Evolutionary conservation across 106 monocot species (phyloP), one percentile per base, ranked within the genome.

Genomic region (Allium sativum): DNA sequence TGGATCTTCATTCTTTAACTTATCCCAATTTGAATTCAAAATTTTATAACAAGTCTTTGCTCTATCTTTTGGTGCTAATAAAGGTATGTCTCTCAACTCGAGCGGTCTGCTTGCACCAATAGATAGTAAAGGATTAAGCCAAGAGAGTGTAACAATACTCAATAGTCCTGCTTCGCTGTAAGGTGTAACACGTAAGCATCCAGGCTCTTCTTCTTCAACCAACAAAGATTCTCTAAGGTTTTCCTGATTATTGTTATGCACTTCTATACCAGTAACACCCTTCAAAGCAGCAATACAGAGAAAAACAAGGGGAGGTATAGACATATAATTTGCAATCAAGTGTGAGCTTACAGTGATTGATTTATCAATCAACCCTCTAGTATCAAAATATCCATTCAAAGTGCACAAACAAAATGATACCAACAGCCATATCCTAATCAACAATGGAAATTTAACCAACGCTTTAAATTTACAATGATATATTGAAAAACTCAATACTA

Each of bases 11-110:
- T 71, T 50, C 48, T 84, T 90, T 73, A 79, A 40, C 68, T 60
- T 84, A 68, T 96, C 90, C 84, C 82, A 96, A 56, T 87, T 79
- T 9, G 69, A 69, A 50, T 75, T 87, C 73, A 96, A 45, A 7
- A 70, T 63, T 74, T 91, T 96, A 58, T 84, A 96, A 41, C 74
- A 87, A 72, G 96, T 80, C 65, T 96, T 96, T 1, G 96, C 56
- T 13, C 91, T 81, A 58, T 96, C 96, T 9, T 81, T 79, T 8
- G 52, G 74, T 11, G 84, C 84, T 31, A 96, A 52, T 8, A 87
- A 50, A 15, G 96, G 96, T 15, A 96, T 70, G 55, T 96, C 96
- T 40, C 66, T 77, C 48, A 96, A 78, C 64, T 96, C 96, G 58
- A 96, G 81, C 3, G 96, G 90, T 67, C 90, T 79, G 71, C 76